Conservation (phyloP, 1,284 basidiomycete genomes). For the Trametes polyzona region DNA sequence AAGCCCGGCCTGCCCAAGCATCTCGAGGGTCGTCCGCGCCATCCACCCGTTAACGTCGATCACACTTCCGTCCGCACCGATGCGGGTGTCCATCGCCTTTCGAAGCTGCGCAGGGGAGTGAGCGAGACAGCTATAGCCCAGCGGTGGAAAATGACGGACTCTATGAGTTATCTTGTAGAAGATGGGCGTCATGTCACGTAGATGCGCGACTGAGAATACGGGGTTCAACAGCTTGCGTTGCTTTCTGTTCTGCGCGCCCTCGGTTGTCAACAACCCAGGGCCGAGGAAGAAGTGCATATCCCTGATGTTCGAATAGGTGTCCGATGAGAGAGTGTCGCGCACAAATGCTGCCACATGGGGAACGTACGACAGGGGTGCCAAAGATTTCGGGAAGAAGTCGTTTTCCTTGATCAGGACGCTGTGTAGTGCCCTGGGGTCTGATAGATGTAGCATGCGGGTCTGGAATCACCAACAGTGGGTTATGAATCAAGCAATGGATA, state of each 20-base stretch:
- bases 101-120: slow-evolving; percentile 14
- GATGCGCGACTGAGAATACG: slow-evolving; percentile 19
- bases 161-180: slow-evolving; percentile 15
- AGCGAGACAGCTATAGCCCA: background rate
- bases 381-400: slow-evolving; percentile 10
- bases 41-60: slow-evolving; percentile 43
- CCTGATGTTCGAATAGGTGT: too few species aligned
- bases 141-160: background rate
- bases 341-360: background rate
- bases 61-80: slow-evolving; percentile 7
- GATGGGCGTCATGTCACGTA: slow-evolving; percentile 15
- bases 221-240: slow-evolving; percentile 25
- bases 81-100: slow-evolving; percentile 15
- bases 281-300: slow-evolving; percentile 14
- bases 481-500: background rate
- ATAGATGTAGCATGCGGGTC: slow-evolving; percentile 17
- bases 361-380: background rate
- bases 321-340: too few species aligned
- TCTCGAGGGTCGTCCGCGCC: slow-evolving; percentile 42
- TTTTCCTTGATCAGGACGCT: slow-evolving; percentile 44
- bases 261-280: slow-evolving; percentile 11
- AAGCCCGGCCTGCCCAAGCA: slow-evolving; percentile 43
- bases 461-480: background rate
- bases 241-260: slow-evolving; percentile 11
- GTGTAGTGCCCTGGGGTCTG: slow-evolving; percentile 41